Conservation (phyloP, 805 yeast genomes). For the Candida endomychidarum region DNA sequence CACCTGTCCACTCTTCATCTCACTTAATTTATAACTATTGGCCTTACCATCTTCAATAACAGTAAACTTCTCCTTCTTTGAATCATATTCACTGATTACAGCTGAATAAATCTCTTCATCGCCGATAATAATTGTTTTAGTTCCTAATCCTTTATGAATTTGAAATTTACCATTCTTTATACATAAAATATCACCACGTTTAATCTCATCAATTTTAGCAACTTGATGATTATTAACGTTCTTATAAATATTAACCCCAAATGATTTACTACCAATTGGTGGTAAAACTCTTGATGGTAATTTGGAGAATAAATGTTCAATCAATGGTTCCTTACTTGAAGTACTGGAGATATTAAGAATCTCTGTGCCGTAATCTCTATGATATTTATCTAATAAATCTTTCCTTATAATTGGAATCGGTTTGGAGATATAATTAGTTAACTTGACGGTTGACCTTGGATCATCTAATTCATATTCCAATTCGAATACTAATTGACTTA, state of each 20-base stretch:
- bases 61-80: constrained; percentile 64
- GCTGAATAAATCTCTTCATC: constrained; percentile 49
- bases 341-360: constrained; percentile 14
- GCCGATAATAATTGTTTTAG: constrained; percentile 55
- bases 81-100: constrained; percentile 72
- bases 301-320: constrained; percentile 21
- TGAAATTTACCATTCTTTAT: constrained; percentile 74
- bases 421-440: constrained; percentile 25
- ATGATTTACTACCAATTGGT: constrained; percentile 65
- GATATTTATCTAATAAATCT: constrained; percentile 48
- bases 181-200: constrained; percentile 83
- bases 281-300: constrained; percentile 34
- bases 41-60: constrained; percentile 62
- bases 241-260: constrained; percentile 70
- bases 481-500: constrained; percentile 63
- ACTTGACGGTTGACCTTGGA: constrained; percentile 50
- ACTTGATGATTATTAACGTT: constrained; percentile 43
- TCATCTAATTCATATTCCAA: constrained; percentile 54
- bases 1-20: constrained; percentile 75
- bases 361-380: constrained; percentile 42
- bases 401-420: constrained; percentile 48
- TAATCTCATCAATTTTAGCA: constrained; percentile 57
- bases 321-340: constrained; percentile 22
- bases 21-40: constrained; percentile 65
- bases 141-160: constrained; percentile 55